Evolutionary conservation across 306 rosid genomes (phyloP).

Genomic region (Vigna radiata): DNA sequence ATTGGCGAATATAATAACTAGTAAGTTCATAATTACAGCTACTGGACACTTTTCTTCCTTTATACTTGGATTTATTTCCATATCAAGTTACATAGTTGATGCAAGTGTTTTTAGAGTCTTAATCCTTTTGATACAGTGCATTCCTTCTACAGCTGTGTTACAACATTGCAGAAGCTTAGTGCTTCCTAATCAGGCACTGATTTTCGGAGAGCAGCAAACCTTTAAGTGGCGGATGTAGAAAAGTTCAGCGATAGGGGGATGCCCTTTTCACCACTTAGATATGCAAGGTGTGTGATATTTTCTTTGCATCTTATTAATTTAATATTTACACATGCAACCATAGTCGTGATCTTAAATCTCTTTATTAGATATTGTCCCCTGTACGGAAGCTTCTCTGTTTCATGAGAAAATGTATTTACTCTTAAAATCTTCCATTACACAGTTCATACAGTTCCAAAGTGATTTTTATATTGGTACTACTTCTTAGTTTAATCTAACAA

Average conservation of each 20-base stretch:
- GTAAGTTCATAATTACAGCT: slow-evolving; percentile 29
- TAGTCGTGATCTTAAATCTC: slow-evolving; percentile 13
- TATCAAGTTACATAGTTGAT: slow-evolving; percentile 13
- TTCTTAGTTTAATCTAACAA: slow-evolving; percentile 8
- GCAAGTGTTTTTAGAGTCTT: slow-evolving; percentile 26
- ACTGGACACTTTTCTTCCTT: slow-evolving; percentile 23
- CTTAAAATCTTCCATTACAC: background rate
- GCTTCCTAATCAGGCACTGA: slow-evolving; percentile 14
- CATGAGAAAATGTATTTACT: background rate
- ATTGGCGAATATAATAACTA: slow-evolving; percentile 4
- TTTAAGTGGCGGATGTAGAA: slow-evolving; percentile 29
- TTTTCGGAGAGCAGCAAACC: slow-evolving; percentile 14
- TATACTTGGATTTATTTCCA: slow-evolving; percentile 8
- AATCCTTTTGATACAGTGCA: slow-evolving; percentile 38
- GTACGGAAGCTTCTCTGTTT: slow-evolving; percentile 17
- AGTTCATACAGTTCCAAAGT: background rate
- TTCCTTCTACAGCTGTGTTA: slow-evolving; percentile 26
- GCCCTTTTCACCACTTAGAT: slow-evolving; percentile 37
- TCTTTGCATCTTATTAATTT: slow-evolving; percentile 29
- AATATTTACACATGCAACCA: slow-evolving; percentile 27
- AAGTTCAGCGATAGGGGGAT: slow-evolving; percentile 43
- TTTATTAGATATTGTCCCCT: slow-evolving; percentile 16
- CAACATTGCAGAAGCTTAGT: slow-evolving; percentile 34
- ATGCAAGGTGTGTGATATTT: slow-evolving; percentile 47
- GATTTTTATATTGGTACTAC: slow-evolving; percentile 2